Conservation (phyloP, 306 rosid species). For the Sphenostylis stenocarpa region DNA sequence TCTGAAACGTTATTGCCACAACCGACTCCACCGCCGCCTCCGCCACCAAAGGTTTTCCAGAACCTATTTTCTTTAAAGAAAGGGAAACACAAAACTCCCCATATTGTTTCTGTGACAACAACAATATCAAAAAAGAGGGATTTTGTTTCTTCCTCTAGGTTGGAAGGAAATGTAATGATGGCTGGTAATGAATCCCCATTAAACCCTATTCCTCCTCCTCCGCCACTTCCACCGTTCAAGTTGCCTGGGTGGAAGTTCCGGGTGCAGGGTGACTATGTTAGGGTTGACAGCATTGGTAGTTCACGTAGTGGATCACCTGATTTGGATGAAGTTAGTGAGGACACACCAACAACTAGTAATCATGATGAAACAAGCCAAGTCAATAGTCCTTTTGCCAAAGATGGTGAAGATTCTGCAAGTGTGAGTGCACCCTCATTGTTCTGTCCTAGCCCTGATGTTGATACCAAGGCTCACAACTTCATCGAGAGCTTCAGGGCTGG, state of each 20-base stretch:
- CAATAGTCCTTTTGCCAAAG: background rate
- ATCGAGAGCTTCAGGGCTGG: slow-evolving; percentile 78
- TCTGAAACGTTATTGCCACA: slow-evolving; percentile 24
- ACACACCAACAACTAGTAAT: slow-evolving; percentile 36
- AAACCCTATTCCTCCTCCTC: slow-evolving; percentile 66
- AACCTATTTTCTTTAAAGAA: slow-evolving; percentile 59
- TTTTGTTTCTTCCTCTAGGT: slow-evolving; percentile 11
- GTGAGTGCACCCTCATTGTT: slow-evolving; percentile 33
- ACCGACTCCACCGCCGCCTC: slow-evolving; percentile 38
- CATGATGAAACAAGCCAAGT: slow-evolving; percentile 18
- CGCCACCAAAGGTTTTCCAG: slow-evolving; percentile 61
- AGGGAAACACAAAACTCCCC: slow-evolving; percentile 42
- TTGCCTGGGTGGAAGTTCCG: slow-evolving; percentile 50
- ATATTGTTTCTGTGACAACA: slow-evolving; percentile 31
- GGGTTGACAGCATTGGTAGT: slow-evolving; percentile 64
- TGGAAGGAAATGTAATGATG: slow-evolving; percentile 30
- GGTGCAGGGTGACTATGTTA: slow-evolving; percentile 73
- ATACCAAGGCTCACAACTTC: slow-evolving; percentile 80
- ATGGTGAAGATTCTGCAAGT: slow-evolving; percentile 34
- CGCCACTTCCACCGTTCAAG: slow-evolving; percentile 72
- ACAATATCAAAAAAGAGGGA: slow-evolving; percentile 39
- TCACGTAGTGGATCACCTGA: slow-evolving; percentile 78
- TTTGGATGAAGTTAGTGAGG: slow-evolving; percentile 48
- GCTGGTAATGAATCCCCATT: slow-evolving; percentile 61
- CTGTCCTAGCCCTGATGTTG: slow-evolving; percentile 88